Evolutionary conservation across 768 basidiomycete genomes (phyloP), one percentile per base, ranked within the genome.

Genomic region (Lanmaoa rubissima): DNA sequence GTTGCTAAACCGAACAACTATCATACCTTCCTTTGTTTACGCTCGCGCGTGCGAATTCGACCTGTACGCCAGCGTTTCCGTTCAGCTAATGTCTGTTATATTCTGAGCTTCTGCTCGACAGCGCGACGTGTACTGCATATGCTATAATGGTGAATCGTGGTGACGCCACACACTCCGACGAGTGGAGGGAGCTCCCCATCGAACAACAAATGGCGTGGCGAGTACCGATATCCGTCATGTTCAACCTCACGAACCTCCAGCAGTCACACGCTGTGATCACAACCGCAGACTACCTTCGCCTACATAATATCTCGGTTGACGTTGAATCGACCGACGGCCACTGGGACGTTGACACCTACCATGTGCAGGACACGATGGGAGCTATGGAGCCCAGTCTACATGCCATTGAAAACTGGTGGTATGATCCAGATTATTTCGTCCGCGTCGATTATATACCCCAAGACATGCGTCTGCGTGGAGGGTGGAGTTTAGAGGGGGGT

Each of bases 1-100:
- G 4, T 57, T 79, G 34, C 62, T 79, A 16, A 77, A 78, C 57
- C 67, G 79, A 48, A 77, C 76, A 7, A 70, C 78, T 16, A 70
- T 81, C 39, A 38, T 81, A 12, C 79, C 80, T 2, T 76, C 79
- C 4, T 77, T 74, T 55, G 69, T 80, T 26, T 81, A 81, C 35
- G 78, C 78, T 11, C 75, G 79, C 26, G 73, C 73, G 0, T 80
- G 80, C 64, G 76, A 78, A 54, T 73, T 71, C 24, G 69, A 73
- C 24, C 26, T 65, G 69, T 69, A 43, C n/a, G 69, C 16, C n/a
- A 5, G 4, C 35, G 12, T 36, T 21, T 48, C 17, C 17, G 4
- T 50, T 31, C 5, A 1, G 16, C 16, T 7, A 4, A 31, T 4
- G n/a, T 10, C 40, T 32, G 21, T 32, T 28, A 7, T 45, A 2